These are phyloP conservation scores for Tylopilus rubrobrunneus DNA, from an alignment of 768 basidiomycete genomes.

Conservation along the genomic window DNA sequence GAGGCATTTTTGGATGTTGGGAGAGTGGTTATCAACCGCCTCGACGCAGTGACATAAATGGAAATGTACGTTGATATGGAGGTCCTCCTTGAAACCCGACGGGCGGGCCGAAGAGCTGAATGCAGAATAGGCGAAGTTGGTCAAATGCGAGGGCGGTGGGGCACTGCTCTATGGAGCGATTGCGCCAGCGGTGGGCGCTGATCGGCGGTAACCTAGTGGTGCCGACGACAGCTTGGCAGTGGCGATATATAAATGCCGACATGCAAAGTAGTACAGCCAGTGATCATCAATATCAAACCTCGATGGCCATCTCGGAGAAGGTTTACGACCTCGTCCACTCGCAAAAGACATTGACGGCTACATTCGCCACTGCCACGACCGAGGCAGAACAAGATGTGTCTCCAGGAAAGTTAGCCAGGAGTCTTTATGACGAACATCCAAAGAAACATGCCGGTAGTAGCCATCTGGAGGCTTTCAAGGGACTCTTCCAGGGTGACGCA, in stretches of 20 bases:
- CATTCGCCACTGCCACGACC: slow-evolving; percentile 36
- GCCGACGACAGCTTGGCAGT: not conserved
- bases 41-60: too few species aligned
- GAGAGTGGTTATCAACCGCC: too few species aligned
- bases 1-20: not conserved
- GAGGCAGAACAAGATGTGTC: slow-evolving; percentile 15
- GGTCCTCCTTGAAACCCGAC: too few species aligned
- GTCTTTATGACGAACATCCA: slow-evolving; percentile 33
- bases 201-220: not conserved
- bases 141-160: too few species aligned
- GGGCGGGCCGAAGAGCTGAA: too few species aligned
- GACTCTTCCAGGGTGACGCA: slow-evolving; percentile 13
- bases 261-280: not conserved
- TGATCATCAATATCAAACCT: slow-evolving; percentile 1
- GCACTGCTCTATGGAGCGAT: not conserved
- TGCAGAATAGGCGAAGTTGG: too few species aligned
- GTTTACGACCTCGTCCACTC: slow-evolving; percentile 32
- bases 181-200: too few species aligned
- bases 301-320: slow-evolving; percentile 29
- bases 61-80: not conserved
- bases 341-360: slow-evolving; percentile 37
- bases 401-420: slow-evolving; percentile 36
- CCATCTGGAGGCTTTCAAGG: slow-evolving; percentile 19
- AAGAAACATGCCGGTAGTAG: slow-evolving; percentile 24
- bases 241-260: not conserved